Conservation (phyloP, 2,329 filamentous ascomycete genomes). For the Microcyclospora tardicrescens region DNA sequence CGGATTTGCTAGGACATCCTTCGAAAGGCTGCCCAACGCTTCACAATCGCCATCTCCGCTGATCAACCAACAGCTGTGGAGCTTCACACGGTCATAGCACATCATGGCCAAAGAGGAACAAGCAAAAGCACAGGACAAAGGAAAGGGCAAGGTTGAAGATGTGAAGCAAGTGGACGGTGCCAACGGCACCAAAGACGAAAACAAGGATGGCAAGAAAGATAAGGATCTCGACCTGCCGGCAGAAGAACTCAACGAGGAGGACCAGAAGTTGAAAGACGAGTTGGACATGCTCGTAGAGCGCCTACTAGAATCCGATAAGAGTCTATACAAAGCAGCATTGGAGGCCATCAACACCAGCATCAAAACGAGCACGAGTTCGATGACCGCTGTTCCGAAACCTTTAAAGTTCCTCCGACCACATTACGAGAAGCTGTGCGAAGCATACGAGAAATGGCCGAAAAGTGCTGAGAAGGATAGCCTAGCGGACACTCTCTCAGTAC, state of each 20-base stretch:
- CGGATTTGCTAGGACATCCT: no score
- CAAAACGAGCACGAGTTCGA: constrained; percentile 97
- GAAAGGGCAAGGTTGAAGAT: constrained; percentile 61
- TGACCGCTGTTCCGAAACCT: constrained; percentile 97
- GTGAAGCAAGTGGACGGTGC: constrained; percentile 46
- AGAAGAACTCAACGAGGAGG: constrained; percentile 93
- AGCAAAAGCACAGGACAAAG: constrained; percentile 87
- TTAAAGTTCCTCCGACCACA: constrained; percentile 96
- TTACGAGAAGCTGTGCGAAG: constrained; percentile 75
- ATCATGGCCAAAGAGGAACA: constrained; percentile 82
- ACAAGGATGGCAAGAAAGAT: constrained; percentile 60
- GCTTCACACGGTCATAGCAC: neutral
- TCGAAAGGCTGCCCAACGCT: no score
- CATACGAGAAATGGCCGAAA: constrained; percentile 80
- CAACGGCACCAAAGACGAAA: constrained; percentile 39
- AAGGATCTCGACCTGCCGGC: constrained; percentile 57
- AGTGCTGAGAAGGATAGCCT: constrained; percentile 77
- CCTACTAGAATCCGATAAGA: constrained; percentile 73
- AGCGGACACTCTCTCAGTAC: constrained; percentile 90
- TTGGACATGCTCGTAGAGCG: constrained; percentile 96
- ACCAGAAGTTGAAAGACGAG: constrained; percentile 95
- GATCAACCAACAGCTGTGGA: neutral
- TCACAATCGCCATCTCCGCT: no score
- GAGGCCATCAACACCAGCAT: constrained; percentile 97
- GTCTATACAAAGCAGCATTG: constrained; percentile 80